These are phyloP conservation scores for Dichotomopilus funicola DNA, from an alignment of 2,329 filamentous ascomycete species.

Conservation along the genomic window DNA sequence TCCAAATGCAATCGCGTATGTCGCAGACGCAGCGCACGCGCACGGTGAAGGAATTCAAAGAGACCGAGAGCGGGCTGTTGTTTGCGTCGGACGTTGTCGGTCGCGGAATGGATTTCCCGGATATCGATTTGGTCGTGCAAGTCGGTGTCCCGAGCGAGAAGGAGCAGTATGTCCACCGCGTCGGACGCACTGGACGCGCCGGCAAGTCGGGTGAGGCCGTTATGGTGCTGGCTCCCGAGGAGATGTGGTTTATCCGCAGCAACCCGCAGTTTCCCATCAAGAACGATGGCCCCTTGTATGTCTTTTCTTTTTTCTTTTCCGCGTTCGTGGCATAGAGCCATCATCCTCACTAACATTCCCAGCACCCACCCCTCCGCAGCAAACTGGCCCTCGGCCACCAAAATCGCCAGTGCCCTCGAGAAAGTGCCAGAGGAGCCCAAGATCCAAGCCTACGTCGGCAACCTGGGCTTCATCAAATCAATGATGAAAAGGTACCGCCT, in stretches of 20 bases:
- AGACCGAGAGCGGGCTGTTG: constrained; percentile 45
- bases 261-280: constrained; percentile 25
- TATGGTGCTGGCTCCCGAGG: constrained; percentile 23
- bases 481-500: constrained; percentile 26
- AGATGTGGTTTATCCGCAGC: constrained; percentile 22
- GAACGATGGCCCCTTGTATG: constrained; percentile 17
- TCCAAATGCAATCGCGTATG: constrained; percentile 45
- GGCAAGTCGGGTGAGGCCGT: constrained; percentile 24
- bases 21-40: constrained; percentile 43
- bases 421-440: constrained; percentile 20
- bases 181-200: constrained; percentile 38
- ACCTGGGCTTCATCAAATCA: constrained; percentile 32
- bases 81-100: constrained; percentile 66
- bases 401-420: constrained; percentile 20
- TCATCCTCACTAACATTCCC: background rate
- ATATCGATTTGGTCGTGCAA: constrained; percentile 57
- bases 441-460: constrained; percentile 22
- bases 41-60: constrained; percentile 59
- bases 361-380: constrained; percentile 18
- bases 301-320: background rate
- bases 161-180: constrained; percentile 56
- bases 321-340: background rate
- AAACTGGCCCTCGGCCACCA: constrained; percentile 14
- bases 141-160: constrained; percentile 46
- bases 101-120: constrained; percentile 57